Evolutionary conservation across 805 yeast species (phyloP).

Genomic region (Nakazawaea anatomiae): DNA sequence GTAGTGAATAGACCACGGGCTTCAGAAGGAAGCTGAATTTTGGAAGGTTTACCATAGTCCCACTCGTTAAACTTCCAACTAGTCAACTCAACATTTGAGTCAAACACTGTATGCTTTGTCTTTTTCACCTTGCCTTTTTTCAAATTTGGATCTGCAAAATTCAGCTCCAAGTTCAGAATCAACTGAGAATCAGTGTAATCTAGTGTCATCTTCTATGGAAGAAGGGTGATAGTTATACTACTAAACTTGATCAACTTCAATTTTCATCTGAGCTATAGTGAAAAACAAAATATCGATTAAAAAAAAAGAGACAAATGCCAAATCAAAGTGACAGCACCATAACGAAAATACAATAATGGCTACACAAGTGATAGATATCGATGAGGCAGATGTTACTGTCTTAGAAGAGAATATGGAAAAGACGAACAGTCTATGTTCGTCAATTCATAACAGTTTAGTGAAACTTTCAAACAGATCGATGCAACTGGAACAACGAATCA

Average conservation of each 20-base stretch:
- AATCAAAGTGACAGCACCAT: background rate
- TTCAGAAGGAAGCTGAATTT: slow-evolving; percentile 51
- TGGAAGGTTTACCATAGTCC: slow-evolving; percentile 61
- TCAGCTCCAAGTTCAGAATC: background rate
- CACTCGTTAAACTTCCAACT: slow-evolving; percentile 88
- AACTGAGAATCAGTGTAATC: background rate
- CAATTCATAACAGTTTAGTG: slow-evolving; percentile 50
- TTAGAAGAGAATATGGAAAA: slow-evolving; percentile 66
- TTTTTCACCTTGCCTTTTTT: slow-evolving; percentile 22
- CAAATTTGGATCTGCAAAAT: background rate
- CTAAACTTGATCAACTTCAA: no score
- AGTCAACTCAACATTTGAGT: slow-evolving; percentile 16
- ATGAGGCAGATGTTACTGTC: slow-evolving; percentile 80
- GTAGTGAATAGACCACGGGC: slow-evolving; percentile 82
- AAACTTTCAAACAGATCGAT: slow-evolving; percentile 47
- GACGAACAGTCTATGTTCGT: slow-evolving; percentile 47
- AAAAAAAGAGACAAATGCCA: background rate
- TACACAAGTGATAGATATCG: slow-evolving; percentile 40
- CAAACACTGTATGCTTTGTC: slow-evolving; percentile 16
- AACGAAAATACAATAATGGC: background rate
- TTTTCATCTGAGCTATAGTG: no score
- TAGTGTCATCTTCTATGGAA: background rate
- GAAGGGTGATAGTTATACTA: no score
- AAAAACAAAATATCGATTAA: no score
- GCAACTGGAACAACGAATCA: slow-evolving; percentile 55